Conservation (phyloP, 2,329 filamentous ascomycete species). For the Ceratocystis cubensis region DNA sequence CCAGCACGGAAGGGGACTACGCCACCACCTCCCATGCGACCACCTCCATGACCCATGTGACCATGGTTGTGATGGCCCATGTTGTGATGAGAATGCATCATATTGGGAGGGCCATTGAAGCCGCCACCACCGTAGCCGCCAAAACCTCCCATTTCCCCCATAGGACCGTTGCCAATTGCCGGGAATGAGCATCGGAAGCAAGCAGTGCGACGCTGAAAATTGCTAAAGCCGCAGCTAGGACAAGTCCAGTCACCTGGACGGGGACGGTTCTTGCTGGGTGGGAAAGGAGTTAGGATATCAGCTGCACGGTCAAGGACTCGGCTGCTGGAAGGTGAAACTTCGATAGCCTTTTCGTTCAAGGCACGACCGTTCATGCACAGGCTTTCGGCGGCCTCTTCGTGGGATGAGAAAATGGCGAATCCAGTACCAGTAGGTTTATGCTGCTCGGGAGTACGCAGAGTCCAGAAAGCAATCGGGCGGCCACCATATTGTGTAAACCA, state of each 20-base stretch:
- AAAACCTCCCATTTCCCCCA: constrained; percentile 40
- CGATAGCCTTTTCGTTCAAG: constrained; percentile 96
- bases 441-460: constrained; percentile 89
- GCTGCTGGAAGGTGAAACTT: constrained; percentile 95
- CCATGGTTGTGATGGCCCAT: constrained; percentile 31
- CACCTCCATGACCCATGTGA: constrained; percentile 44
- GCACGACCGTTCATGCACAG: constrained; percentile 98
- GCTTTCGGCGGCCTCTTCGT: constrained; percentile 97
- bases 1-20: constrained; percentile 95
- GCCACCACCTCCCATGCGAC: constrained; percentile 67
- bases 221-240: constrained; percentile 95
- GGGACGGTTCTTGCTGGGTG: constrained; percentile 94
- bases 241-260: constrained; percentile 98
- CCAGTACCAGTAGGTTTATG: constrained; percentile 98
- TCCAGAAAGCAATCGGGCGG: constrained; percentile 98
- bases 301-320: constrained; percentile 89
- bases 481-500: constrained; percentile 99
- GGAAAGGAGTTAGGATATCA: constrained; percentile 93
- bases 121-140: constrained; percentile 53
- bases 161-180: constrained; percentile 69
- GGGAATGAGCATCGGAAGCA: constrained; percentile 99
- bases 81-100: constrained; percentile 47
- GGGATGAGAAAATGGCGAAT: constrained; percentile 96
- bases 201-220: constrained; percentile 95
- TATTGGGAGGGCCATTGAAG: constrained; percentile 57